phyloP scores from a whole-genome alignment of 257 asterid species.

The Capsicum chinense region DNA sequence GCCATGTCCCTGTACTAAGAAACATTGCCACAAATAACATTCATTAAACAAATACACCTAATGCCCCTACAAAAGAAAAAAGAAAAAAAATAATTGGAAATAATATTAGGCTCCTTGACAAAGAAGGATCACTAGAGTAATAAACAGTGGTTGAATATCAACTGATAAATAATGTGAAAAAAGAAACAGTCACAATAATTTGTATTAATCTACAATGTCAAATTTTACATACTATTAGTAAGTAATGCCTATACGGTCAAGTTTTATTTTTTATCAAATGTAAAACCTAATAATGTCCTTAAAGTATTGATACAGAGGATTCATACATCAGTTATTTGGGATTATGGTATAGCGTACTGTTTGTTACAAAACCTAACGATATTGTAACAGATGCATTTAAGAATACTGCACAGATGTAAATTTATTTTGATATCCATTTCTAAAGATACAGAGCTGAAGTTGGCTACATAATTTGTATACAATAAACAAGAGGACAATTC shows the following conservation, averaged over 20 bases:
- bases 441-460: background rate
- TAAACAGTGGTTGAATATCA: background rate
- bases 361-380: background rate
- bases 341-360: background rate
- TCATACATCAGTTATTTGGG: background rate
- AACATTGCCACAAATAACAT: background rate
- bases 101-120: background rate
- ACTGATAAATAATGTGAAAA: background rate
- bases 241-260: background rate
- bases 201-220: background rate
- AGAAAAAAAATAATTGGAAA: background rate
- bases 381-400: constrained; percentile 2
- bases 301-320: background rate
- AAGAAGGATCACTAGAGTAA: background rate
- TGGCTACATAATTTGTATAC: background rate
- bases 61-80: background rate
- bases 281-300: background rate
- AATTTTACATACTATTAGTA: background rate
- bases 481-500: background rate
- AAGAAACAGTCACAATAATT: background rate
- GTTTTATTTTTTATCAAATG: background rate
- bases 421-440: background rate
- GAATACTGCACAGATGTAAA: background rate
- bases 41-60: background rate
- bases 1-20: constrained; percentile 82